Base-by-base conservation (phyloP, 495 filamentous ascomycete genomes). In the Penicillium salamii region DNA sequence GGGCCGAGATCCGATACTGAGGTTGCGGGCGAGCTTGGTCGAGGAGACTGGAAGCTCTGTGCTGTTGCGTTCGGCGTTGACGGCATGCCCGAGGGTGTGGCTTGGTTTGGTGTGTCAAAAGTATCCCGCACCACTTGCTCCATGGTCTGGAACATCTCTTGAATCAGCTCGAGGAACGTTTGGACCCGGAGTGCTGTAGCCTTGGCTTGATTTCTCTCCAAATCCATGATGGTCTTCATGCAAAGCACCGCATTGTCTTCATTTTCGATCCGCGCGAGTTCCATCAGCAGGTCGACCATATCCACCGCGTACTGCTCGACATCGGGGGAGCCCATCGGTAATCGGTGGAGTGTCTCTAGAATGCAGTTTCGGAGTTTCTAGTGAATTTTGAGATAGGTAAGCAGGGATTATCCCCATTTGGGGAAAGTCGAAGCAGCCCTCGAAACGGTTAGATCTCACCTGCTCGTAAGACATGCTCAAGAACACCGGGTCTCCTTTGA, bases 191-290 rank as follows among this genome's bases (percentile, higher is more conserved):
- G 75, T 8, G 78, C 77, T 8, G 92, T 83, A 9, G 85, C 84
- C 71, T 91, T 93, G 29, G 86, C 80, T 59, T 96, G 95, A 60
- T 96, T 88, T 18, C 95, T 83, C 76, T 92, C 88, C 62, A 97
- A 81, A 60, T 99, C 93, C 78, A 96, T 96, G 43, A 96, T 88
- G 1, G 90, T 95, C 75, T 97, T 97, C 78, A 99, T 91, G 62
- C 91, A 97, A 46, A 99, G 75, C 12, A 95, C 89, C 2, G 91
- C 95, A 75, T 99, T 99, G 36, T 99, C 95, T 64, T 99, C 95
- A 58, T 99, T 99, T 63, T 99, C 95, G 35, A 80, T 84, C 49
- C 84, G 84, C 43, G 96, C 90, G 20, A 99, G 74, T 26, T 78
- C 75, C 88, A 97, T 93, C 50, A 97, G 70, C 50, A 92, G 75